Conservation (phyloP, 305 asterid genomes). For the Nicotiana rustica region DNA sequence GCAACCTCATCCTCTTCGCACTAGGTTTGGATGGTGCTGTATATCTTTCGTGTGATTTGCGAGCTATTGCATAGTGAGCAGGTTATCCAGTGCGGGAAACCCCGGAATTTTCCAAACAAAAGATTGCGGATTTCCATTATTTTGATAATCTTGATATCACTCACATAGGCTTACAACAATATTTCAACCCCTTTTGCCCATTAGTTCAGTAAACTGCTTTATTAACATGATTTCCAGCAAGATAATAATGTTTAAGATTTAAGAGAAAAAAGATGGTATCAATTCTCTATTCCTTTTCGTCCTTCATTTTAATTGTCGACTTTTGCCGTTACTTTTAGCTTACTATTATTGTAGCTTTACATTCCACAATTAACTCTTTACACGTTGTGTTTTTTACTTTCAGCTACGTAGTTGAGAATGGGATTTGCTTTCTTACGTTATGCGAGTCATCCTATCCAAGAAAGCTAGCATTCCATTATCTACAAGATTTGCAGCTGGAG, state of each 20-base stretch:
- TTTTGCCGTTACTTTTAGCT: not conserved
- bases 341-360: not conserved
- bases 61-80: too few species aligned
- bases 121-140: too few species aligned
- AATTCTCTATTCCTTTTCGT: not conserved
- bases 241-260: not conserved
- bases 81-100: too few species aligned
- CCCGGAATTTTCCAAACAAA: too few species aligned
- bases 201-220: not conserved
- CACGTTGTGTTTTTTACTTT: not conserved
- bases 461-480: conserved; percentile 57
- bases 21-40: too few species aligned
- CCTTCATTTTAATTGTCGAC: not conserved
- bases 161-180: not conserved
- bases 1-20: too few species aligned
- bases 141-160: too few species aligned
- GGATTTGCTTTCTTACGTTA: conserved; percentile 60
- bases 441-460: conserved; percentile 61
- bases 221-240: not conserved
- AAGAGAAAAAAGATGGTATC: not conserved
- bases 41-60: too few species aligned
- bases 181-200: not conserved
- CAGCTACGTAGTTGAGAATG: conserved; percentile 63
- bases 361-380: not conserved
- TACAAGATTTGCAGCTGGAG: conserved; percentile 62